Percentiles rank a stretch among this genome's conserved stretches.
phyloP scores from a whole-genome alignment of 2,329 filamentous ascomycete genomes.

The Alternaria incomplexa region DNA sequence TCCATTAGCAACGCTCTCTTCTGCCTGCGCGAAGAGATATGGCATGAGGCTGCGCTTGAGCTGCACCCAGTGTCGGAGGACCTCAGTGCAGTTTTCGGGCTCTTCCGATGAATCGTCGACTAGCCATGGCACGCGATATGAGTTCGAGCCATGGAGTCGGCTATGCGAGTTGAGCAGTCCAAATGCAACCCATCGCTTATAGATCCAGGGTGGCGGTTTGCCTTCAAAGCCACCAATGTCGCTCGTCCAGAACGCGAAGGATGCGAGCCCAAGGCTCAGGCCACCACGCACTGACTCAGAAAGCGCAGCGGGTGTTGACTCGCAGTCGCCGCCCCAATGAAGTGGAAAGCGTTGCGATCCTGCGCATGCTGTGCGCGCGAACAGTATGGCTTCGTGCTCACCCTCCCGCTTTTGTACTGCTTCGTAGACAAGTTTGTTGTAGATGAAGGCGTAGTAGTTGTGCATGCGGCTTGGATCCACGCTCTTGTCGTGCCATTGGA shows the following conservation, averaged over 20 bases:
- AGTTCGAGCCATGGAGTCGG: conserved; percentile 71
- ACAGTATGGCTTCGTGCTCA: conserved; percentile 65
- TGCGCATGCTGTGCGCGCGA: conserved; percentile 70
- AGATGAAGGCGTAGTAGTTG: conserved; percentile 77
- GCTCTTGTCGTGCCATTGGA: conserved; percentile 67
- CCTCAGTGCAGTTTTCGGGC: conserved; percentile 55
- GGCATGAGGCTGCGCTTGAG: conserved; percentile 65
- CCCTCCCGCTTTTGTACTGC: conserved; percentile 63
- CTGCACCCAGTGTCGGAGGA: conserved; percentile 61
- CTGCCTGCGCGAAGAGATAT: conserved; percentile 62
- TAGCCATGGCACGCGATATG: conserved; percentile 77
- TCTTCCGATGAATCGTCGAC: conserved; percentile 67
- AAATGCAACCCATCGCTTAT: conserved; percentile 81
- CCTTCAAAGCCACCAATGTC: conserved; percentile 78
- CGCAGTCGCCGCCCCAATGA: conserved; percentile 75
- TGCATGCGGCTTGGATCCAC: conserved; percentile 73
- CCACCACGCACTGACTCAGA: conserved; percentile 73
- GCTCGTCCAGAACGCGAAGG: conserved; percentile 72
- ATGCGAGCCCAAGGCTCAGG: conserved; percentile 66
- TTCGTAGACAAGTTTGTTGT: conserved; percentile 74
- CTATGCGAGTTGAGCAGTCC: conserved; percentile 74
- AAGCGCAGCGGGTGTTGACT: conserved; percentile 75
- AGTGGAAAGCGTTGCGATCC: conserved; percentile 71
- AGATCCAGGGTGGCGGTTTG: conserved; percentile 69
- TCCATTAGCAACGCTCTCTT: conserved; percentile 59